Evolutionary conservation across 306 rosid genomes (phyloP).

Genomic region (Crotalaria pallida): DNA sequence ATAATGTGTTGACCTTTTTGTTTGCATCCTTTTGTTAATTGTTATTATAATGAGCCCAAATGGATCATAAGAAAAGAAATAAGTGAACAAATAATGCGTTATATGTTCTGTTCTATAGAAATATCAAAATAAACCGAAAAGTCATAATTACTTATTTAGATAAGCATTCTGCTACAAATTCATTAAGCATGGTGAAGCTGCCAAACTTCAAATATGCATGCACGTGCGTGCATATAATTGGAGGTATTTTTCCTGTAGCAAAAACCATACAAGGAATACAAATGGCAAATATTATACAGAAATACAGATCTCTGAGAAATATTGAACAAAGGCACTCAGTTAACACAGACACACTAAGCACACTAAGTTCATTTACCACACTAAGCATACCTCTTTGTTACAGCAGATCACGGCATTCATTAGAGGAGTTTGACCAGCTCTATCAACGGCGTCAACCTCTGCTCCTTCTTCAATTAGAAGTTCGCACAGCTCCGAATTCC

Average conservation of each 20-base stretch:
- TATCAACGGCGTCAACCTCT: conserved; percentile 76
- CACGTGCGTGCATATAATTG: too few species aligned
- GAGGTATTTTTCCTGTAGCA: not conserved
- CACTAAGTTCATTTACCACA: too few species aligned
- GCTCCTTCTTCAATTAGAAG: conserved; percentile 93
- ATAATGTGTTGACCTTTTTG: too few species aligned
- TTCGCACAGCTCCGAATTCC: conserved; percentile 77
- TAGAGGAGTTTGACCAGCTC: conserved; percentile 76
- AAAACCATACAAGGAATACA: not conserved
- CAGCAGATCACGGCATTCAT: conserved; percentile 81
- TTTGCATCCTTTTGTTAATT: too few species aligned
- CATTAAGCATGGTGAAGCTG: not conserved
- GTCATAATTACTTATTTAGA: not conserved
- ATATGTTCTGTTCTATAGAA: too few species aligned
- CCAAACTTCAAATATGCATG: too few species aligned
- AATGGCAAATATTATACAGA: not conserved
- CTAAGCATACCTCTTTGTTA: conserved; percentile 63
- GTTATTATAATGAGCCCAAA: too few species aligned
- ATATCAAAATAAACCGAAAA: not conserved
- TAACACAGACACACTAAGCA: conserved; percentile 6
- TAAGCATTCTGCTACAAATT: conserved; percentile 7
- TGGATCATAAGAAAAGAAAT: not conserved
- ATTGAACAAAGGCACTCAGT: not conserved
- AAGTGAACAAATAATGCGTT: not conserved
- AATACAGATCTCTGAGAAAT: not conserved